Percentiles rank a stretch among this genome's conserved stretches.
phyloP scores from a whole-genome alignment of 1,284 basidiomycete species.

The Cystobasidium slooffiae region DNA sequence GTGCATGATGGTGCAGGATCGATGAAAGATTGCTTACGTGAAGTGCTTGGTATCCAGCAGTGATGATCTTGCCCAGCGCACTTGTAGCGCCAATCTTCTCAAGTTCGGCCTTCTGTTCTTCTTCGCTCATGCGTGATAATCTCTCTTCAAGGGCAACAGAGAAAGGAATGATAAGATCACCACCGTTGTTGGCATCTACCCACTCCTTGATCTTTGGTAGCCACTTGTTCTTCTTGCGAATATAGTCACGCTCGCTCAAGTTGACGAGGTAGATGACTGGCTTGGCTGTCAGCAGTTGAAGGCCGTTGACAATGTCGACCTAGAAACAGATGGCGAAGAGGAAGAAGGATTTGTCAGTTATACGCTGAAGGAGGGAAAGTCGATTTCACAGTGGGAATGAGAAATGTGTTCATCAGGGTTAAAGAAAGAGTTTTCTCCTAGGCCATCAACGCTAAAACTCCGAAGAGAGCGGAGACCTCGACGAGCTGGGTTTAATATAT shows the following conservation, averaged over 20 bases:
- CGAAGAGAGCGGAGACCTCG: constrained; percentile 63
- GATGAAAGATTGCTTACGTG: constrained; percentile 63
- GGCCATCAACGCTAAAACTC: constrained; percentile 58
- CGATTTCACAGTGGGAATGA: not conserved
- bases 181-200: constrained; percentile 97
- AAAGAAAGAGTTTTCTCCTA: constrained; percentile 62
- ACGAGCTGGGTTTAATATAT: constrained; percentile 68
- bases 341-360: constrained; percentile 6
- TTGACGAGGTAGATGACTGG: constrained; percentile 99
- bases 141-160: constrained; percentile 96
- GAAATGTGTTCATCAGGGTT: constrained; percentile 1
- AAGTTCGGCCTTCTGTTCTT: constrained; percentile 76
- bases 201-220: constrained; percentile 60
- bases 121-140: constrained; percentile 66
- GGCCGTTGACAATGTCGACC: constrained; percentile 94
- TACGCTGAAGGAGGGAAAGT: not conserved
- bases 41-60: constrained; percentile 82
- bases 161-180: constrained; percentile 95
- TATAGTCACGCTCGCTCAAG: constrained; percentile 90
- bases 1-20: not conserved
- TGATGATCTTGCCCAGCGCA: constrained; percentile 86
- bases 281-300: constrained; percentile 92
- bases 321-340: constrained; percentile 55
- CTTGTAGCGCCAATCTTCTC: constrained; percentile 72
- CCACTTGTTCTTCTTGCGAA: constrained; percentile 99